These are phyloP conservation scores for Pneumocystis oryctolagi DNA, from an alignment of 1,139 yeast species.

Conservation along the genomic window DNA sequence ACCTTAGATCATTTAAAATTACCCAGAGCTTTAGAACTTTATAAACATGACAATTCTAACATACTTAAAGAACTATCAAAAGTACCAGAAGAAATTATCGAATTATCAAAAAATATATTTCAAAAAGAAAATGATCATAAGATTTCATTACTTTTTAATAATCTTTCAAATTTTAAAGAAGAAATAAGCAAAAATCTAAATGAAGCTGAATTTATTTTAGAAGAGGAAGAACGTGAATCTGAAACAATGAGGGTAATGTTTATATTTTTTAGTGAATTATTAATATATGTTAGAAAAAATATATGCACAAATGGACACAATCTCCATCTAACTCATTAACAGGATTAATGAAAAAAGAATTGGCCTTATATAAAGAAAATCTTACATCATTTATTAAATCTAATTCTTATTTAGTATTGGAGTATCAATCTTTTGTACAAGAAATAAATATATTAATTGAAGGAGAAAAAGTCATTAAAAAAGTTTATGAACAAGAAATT, in stretches of 20 bases:
- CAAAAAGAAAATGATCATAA: not conserved
- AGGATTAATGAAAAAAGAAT: conserved; percentile 31
- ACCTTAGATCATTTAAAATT: conserved; percentile 66
- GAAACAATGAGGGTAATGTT: conserved; percentile 19
- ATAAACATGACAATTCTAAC: conserved; percentile 26
- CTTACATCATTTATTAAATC: conserved; percentile 25
- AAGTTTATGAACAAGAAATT: conserved; percentile 16
- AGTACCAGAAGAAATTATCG: not conserved
- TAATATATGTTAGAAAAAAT: conserved; percentile 15
- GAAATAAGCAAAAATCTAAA: not conserved
- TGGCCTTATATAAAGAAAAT: conserved; percentile 45
- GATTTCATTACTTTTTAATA: not conserved
- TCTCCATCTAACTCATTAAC: conserved; percentile 26
- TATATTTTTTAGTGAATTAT: not conserved
- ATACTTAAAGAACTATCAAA: not conserved
- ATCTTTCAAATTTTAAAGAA: not conserved
- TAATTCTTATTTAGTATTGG: conserved; percentile 22
- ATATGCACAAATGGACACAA: conserved; percentile 29
- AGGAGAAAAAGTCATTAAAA: conserved; percentile 21
- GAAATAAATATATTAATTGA: conserved; percentile 27
- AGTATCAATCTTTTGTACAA: conserved; percentile 26
- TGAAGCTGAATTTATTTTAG: conserved; percentile 17
- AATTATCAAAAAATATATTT: not conserved
- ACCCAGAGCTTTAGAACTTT: conserved; percentile 48
- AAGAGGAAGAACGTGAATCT: conserved; percentile 27